Base-by-base conservation (phyloP, 2,329 filamentous ascomycete species). In the Sporothrix brunneoviolacea region DNA sequence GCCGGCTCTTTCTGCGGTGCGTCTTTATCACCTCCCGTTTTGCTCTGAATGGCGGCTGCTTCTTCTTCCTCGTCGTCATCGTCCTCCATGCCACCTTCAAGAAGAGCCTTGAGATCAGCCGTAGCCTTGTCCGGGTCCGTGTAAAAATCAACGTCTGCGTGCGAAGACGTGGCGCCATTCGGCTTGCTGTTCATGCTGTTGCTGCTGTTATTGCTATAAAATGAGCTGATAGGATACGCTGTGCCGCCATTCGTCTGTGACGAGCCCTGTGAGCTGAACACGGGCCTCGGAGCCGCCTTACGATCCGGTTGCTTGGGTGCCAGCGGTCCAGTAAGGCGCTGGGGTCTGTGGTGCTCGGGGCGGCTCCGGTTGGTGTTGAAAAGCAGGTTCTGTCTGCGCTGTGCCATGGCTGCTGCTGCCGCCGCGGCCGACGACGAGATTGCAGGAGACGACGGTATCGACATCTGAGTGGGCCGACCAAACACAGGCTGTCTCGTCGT, bases 61-160 rank as follows among this genome's bases (percentile, higher is more conserved):
- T 36, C 70, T 38, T 68, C 72, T 4, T 70, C 70, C 19, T 72
- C 72, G 42, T 85, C 82, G 1, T 82, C 80, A 0, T 86, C 83
- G 13, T 88, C 85, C 48, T 91, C 86, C 67, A 91, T 82, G 9
- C 85, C 85, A 8, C 86, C 88, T 63, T 91, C 88, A 2, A 93
- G 73, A n/a, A 93, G 66, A 8, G 84, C 86, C 64, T 93, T 93
- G 56, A 93, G 75, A 58, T 91, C 87, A 41, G 83, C 83, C 45
- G 79, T 81, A 10, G 88, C 86, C 63, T 88, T 84, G 52, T 73
- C 72, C 0, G 84, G 80, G 57, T 91, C 86, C 6, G 85, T 81
- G 58, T 86, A 89, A 54, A 80, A 52, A 12, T 58, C 48, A 15
- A 52, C 50, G 4, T 58, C 53, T 3, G 16, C 45, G n/a, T 55